Conservation (phyloP, 1,139 yeast genomes). For the Taphrina populina region DNA sequence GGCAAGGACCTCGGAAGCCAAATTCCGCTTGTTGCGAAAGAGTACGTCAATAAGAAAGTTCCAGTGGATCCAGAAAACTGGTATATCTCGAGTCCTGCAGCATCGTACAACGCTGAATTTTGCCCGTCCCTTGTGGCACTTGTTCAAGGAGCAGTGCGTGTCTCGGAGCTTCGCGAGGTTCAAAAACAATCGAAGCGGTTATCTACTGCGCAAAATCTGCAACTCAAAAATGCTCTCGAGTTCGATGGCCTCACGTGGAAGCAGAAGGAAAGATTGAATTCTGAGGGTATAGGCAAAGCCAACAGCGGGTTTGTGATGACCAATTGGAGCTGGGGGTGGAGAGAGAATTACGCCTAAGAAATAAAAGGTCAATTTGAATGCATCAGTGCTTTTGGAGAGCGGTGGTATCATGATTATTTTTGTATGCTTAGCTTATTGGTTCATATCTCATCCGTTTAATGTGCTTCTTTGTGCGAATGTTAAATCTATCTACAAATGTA, state of each 20-base stretch:
- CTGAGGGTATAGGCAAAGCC: slow-evolving; percentile 26
- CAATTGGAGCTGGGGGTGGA: slow-evolving; percentile 33
- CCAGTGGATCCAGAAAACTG: slow-evolving; percentile 17
- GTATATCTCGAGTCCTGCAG: slow-evolving; percentile 25
- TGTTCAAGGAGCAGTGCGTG: slow-evolving; percentile 17
- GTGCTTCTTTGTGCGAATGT: too few species aligned
- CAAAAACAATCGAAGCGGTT: slow-evolving; percentile 13
- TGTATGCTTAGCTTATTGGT: too few species aligned
- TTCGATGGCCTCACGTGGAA: slow-evolving; percentile 23
- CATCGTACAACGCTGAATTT: slow-evolving; percentile 13
- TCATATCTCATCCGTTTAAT: too few species aligned
- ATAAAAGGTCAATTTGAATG: too few species aligned
- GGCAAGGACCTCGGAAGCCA: slow-evolving; percentile 20
- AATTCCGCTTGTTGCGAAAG: slow-evolving; percentile 11
- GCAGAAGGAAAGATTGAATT: slow-evolving; percentile 28
- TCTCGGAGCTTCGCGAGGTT: slow-evolving; percentile 11
- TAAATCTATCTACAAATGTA: too few species aligned
- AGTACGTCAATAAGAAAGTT: slow-evolving; percentile 7
- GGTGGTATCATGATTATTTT: too few species aligned
- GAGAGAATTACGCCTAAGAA: slow-evolving; percentile 19
- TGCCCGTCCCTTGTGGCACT: slow-evolving; percentile 15
- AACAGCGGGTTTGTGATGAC: slow-evolving; percentile 23
- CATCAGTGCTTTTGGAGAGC: too few species aligned
- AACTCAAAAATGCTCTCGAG: slow-evolving; percentile 15
- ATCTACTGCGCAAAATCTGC: slow-evolving; percentile 18